Conservation (phyloP, 2,329 filamentous ascomycete species). For the Calonectria pteridis region DNA sequence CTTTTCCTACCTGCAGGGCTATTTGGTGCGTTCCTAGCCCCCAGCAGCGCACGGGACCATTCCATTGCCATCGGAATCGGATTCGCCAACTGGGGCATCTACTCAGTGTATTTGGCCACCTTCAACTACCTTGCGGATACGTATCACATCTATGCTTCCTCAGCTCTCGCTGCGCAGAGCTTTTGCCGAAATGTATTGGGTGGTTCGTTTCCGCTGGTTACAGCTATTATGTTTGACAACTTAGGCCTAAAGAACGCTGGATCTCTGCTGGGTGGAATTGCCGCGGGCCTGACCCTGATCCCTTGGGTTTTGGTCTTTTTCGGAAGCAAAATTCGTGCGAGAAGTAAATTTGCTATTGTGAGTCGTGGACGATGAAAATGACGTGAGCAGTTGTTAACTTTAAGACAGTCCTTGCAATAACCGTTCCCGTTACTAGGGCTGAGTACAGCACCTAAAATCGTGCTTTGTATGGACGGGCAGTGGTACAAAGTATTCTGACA, state of each 20-base stretch:
- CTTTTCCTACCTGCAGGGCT: conserved; percentile 82
- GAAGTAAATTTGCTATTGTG: conserved; percentile 81
- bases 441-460: not conserved
- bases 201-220: conserved; percentile 84
- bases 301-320: conserved; percentile 89
- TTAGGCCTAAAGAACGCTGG: conserved; percentile 80
- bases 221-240: conserved; percentile 77
- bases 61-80: conserved; percentile 69
- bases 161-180: conserved; percentile 86
- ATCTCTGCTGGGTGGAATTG: conserved; percentile 81
- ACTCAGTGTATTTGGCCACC: conserved; percentile 85
- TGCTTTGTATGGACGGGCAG: not conserved
- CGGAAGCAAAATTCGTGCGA: conserved; percentile 79
- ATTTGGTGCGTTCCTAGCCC: conserved; percentile 61
- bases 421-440: not conserved
- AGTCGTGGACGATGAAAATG: conserved; percentile 37
- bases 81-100: conserved; percentile 87
- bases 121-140: conserved; percentile 95
- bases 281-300: conserved; percentile 77
- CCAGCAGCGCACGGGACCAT: conserved; percentile 42
- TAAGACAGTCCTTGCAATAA: conserved; percentile 36
- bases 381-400: not conserved
- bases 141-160: conserved; percentile 87
- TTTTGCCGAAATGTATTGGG: conserved; percentile 89
- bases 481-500: not conserved